Evolutionary conservation across 495 filamentous ascomycete genomes (phyloP).

Genomic region (Xylaria bambusicola): DNA sequence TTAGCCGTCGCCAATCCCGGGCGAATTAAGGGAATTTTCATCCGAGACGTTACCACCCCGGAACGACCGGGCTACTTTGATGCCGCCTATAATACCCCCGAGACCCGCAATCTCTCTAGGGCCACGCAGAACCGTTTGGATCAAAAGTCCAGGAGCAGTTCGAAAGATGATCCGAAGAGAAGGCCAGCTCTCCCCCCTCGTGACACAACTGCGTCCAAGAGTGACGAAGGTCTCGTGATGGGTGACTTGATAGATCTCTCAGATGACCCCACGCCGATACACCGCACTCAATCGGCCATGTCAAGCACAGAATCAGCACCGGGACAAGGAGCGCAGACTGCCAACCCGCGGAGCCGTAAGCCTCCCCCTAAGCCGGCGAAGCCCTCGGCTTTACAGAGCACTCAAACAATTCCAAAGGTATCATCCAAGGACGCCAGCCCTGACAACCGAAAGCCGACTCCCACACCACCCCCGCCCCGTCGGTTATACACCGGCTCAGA

Average conservation of each 20-base stretch:
- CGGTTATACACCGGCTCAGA: slow-evolving; percentile 24
- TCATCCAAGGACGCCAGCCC: slow-evolving; percentile 17
- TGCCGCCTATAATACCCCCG: slow-evolving; percentile 52
- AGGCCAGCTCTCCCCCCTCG: slow-evolving; percentile 43
- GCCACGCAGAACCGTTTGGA: slow-evolving; percentile 6
- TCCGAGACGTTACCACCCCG: slow-evolving; percentile 88
- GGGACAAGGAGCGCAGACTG: slow-evolving; percentile 38
- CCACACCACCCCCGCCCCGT: slow-evolving; percentile 26
- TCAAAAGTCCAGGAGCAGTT: slow-evolving; percentile 29
- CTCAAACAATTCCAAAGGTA: slow-evolving; percentile 23
- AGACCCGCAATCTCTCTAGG: slow-evolving; percentile 17
- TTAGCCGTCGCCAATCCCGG: slow-evolving; percentile 81
- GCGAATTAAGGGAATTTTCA: slow-evolving; percentile 79
- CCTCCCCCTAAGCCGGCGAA: slow-evolving; percentile 64
- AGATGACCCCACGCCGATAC: slow-evolving; percentile 48
- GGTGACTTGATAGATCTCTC: slow-evolving; percentile 67
- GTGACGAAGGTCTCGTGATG: slow-evolving; percentile 43
- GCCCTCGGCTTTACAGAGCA: slow-evolving; percentile 62
- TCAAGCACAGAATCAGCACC: slow-evolving; percentile 20
- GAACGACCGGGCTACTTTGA: slow-evolving; percentile 74
- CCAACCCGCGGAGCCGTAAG: slow-evolving; percentile 38
- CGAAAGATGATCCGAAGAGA: slow-evolving; percentile 30
- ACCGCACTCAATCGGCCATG: slow-evolving; percentile 32
- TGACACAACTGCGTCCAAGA: slow-evolving; percentile 15
- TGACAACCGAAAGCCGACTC: slow-evolving; percentile 22